Evolutionary conservation across 176 grass and related monocot genomes (phyloP).

Genomic region (Ampelocalamus luodianensis): DNA sequence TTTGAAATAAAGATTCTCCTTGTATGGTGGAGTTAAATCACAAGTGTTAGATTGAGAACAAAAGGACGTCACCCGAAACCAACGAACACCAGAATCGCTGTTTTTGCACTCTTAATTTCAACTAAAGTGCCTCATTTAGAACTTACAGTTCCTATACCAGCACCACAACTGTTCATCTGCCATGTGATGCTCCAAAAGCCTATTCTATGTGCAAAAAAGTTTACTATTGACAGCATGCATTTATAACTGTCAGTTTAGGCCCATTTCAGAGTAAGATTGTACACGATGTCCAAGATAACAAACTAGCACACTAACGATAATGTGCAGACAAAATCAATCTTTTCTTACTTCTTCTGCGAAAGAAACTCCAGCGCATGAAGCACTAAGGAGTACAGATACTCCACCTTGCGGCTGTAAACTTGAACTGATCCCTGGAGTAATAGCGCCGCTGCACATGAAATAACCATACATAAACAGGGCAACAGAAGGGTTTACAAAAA

Average conservation of each 20-base stretch:
- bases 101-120: background rate
- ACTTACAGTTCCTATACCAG: background rate
- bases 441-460: conserved; percentile 69
- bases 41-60: background rate
- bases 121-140: background rate
- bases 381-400: conserved; percentile 93
- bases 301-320: conserved; percentile 13
- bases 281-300: background rate
- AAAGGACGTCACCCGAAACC: background rate
- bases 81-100: background rate
- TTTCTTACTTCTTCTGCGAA: conserved; percentile 85
- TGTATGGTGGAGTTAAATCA: background rate
- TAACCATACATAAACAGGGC: conserved; percentile 19
- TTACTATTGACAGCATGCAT: background rate
- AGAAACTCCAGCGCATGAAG: conserved; percentile 79
- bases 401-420: conserved; percentile 93
- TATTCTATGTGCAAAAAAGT: background rate
- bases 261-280: conserved; percentile 11
- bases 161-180: background rate
- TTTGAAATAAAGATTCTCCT: background rate
- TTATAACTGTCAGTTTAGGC: conserved; percentile 27
- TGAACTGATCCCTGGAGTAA: conserved; percentile 92
- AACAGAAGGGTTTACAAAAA: conserved; percentile 4
- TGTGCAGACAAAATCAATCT: conserved; percentile 6
- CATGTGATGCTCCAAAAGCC: background rate